Conservation (phyloP, 306 rosid genomes). For the Pueraria montana region DNA sequence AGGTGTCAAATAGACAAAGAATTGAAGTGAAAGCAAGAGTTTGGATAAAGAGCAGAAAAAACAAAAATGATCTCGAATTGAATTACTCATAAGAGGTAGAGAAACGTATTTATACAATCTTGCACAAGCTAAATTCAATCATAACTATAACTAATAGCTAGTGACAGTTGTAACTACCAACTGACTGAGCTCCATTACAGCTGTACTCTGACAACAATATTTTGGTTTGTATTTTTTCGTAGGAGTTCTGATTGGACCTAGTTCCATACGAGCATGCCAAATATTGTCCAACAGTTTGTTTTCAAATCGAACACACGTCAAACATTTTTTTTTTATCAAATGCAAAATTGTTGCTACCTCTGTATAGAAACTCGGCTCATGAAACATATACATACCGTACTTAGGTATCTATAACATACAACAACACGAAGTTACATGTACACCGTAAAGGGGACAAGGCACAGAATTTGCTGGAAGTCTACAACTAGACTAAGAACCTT, state of each 20-base stretch:
- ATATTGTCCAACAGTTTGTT: neutral
- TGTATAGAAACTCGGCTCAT: neutral
- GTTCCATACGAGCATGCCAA: neutral
- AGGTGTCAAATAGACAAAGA: neutral
- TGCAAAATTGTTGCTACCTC: conserved; percentile 17
- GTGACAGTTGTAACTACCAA: conserved; percentile 1
- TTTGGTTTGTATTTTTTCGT: neutral
- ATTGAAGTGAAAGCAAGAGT: neutral
- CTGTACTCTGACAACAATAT: neutral
- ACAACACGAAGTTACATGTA: conserved; percentile 31
- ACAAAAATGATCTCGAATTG: neutral
- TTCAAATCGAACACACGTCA: conserved; percentile 10
- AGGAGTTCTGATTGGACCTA: neutral
- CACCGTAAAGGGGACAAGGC: neutral
- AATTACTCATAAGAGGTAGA: neutral
- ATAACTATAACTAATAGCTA: neutral
- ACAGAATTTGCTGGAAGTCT: conserved; percentile 11
- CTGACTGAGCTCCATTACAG: neutral
- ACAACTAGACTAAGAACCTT: conserved; percentile 56
- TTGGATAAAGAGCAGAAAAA: neutral
- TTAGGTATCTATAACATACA: conserved; percentile 37
- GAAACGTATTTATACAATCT: neutral
- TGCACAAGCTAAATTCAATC: neutral
- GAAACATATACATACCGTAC: conserved; percentile 21
- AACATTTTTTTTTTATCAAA: conserved; percentile 6